Evolutionary conservation across 169 alveolate species (phyloP).

Genomic region (Plasmodium reichenowi): DNA sequence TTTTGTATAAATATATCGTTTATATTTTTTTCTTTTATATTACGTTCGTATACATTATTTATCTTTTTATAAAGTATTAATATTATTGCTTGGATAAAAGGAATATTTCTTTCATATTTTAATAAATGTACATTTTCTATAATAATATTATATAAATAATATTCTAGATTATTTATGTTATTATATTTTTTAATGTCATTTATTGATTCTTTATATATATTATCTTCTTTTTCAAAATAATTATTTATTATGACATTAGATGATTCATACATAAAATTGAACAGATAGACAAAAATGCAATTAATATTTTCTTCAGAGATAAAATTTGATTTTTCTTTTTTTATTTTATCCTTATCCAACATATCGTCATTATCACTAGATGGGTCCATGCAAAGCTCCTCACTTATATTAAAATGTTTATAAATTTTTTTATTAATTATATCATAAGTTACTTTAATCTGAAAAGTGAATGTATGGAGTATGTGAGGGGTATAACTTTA

Average conservation of each 20-base stretch:
- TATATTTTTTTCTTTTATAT: neutral
- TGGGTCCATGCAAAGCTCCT: neutral
- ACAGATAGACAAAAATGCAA: conserved; percentile 36
- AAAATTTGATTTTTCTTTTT: neutral
- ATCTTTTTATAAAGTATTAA: conserved; percentile 47
- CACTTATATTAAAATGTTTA: conserved; percentile 42
- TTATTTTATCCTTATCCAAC: neutral
- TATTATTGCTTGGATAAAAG: conserved; percentile 46
- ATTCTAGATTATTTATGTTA: conserved; percentile 36
- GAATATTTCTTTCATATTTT: conserved; percentile 26
- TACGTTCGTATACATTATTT: neutral
- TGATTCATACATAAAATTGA: conserved; percentile 46
- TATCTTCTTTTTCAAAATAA: conserved; percentile 53
- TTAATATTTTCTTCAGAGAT: conserved; percentile 38
- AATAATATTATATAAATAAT: conserved; percentile 26
- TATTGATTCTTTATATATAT: conserved; percentile 11
- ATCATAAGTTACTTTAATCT: conserved; percentile 43
- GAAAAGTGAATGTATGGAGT: neutral
- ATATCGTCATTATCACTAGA: neutral
- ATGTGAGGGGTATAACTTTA: too few species aligned
- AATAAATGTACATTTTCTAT: conserved; percentile 37
- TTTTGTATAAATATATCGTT: neutral
- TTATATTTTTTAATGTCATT: conserved; percentile 58
- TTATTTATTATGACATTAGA: conserved; percentile 41
- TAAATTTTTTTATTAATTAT: conserved; percentile 37